Percentiles rank a stretch among this genome's conserved stretches.
phyloP scores from a whole-genome alignment of 345 rosid species.

The Gossypium thurberi region DNA sequence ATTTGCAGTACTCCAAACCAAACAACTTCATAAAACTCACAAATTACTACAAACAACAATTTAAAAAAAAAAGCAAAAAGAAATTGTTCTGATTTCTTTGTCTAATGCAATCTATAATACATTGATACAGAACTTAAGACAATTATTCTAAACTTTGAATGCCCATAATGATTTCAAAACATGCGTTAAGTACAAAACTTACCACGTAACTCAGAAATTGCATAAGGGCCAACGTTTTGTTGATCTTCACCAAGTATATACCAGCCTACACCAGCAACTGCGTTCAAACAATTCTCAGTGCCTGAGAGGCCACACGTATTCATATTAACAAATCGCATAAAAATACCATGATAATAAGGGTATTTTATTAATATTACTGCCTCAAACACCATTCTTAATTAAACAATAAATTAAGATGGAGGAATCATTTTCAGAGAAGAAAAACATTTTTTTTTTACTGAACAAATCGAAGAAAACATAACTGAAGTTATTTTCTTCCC shows the following conservation, averaged over 20 bases:
- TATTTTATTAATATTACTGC: not conserved
- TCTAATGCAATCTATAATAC: not conserved
- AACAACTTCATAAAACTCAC: not conserved
- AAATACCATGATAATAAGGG: not conserved
- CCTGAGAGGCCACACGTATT: not conserved
- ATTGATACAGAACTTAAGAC: constrained; percentile 14
- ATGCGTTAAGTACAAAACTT: constrained; percentile 16
- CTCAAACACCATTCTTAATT: not conserved
- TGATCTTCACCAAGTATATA: constrained; percentile 69
- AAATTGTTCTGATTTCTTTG: not conserved
- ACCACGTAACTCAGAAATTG: constrained; percentile 66
- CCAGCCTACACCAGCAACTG: constrained; percentile 54
- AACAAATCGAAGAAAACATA: not conserved
- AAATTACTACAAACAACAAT: not conserved
- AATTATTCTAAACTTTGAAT: constrained; percentile 10
- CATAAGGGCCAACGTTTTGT: constrained; percentile 69
- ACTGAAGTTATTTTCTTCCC: not conserved
- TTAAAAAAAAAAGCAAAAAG: not conserved
- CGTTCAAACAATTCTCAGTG: constrained; percentile 4
- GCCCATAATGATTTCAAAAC: not conserved
- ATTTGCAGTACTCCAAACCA: constrained; percentile 10
- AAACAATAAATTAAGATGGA: not conserved
- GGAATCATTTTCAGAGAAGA: not conserved
- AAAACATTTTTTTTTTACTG: not conserved
- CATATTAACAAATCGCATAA: not conserved